Conservation (phyloP, 768 basidiomycete genomes). For the Suillus sp. region DNA sequence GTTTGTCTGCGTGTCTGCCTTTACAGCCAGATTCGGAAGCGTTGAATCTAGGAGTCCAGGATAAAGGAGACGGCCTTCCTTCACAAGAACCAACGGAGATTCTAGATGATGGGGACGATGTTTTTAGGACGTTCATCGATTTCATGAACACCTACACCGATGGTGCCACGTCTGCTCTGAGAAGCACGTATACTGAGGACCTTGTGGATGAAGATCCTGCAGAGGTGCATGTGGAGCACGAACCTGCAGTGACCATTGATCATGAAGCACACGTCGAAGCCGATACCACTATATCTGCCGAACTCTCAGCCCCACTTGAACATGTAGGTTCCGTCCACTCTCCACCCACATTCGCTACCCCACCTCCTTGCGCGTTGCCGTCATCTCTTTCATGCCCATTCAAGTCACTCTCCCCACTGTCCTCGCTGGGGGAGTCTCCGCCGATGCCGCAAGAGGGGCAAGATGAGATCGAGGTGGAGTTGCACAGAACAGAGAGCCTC, state of each 20-base stretch:
- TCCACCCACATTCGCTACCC: neutral
- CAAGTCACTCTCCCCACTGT: neutral
- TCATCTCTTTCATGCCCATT: neutral
- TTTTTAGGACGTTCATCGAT: neutral
- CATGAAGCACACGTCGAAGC: neutral
- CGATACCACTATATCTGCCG: neutral
- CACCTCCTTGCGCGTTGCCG: neutral
- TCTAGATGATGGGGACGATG: neutral
- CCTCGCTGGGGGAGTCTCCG: neutral
- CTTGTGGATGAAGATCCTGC: neutral
- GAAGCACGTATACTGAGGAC: neutral
- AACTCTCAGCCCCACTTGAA: neutral
- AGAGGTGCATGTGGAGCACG: neutral
- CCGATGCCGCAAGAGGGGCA: neutral
- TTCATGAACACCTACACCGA: neutral
- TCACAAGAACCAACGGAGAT: neutral
- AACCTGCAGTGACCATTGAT: neutral
- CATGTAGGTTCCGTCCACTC: neutral
- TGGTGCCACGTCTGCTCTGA: neutral
- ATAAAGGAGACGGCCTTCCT: neutral
- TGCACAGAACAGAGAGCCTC: neutral
- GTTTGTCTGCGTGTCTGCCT: neutral
- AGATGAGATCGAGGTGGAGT: neutral
- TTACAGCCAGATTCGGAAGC: neutral
- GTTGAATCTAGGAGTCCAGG: neutral